Evolutionary conservation across 257 asterid species (phyloP), one percentile per base, ranked within the genome.

Genomic region (Nyctanthes arbortristis): DNA sequence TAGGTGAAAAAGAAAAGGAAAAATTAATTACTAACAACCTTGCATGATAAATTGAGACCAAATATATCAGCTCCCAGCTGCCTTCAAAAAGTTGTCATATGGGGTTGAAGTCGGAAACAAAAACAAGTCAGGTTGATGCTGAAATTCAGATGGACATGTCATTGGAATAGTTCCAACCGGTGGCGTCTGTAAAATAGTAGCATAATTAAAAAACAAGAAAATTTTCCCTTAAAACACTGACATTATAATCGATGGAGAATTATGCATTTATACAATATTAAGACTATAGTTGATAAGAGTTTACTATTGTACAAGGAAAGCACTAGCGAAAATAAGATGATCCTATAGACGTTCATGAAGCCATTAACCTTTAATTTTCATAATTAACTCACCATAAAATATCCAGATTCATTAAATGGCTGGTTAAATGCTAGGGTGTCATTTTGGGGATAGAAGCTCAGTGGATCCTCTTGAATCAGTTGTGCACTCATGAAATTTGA

Each of bases 21-120:
- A 16, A 18, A 18, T 40, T 2, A 47, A n/a, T 33, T 30, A 37
- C 61, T 16, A 18, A 58, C 20, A 14, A 60, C 13, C 63, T 67
- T 25, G 69, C 72, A 59, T 5, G 33, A 25, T 34, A 29, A 7
- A 14, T 24, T 13, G 27, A 27, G 29, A n/a, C 63, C 63, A 65
- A 60, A 35, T 32, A 12, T 14, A 45, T 85, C 77, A 87, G 73
- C 90, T 73, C 25, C 95, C 92, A 54, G 87, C 95, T 59, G 95
- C 96, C 81, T 87, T 89, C 85, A 89, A 75, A 78, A 89, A 85
- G 82, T 85, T 89, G 79, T 89, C 96, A 29, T 73, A 89, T 63
- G 96, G 96, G 75, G 91, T 85, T 37, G 89, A 64, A 63, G 85
- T 80, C 39, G 96, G 95, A 73, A 87, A 79, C 14, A 68, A 78